Percentiles rank a stretch among this genome's conserved stretches.
These are phyloP conservation scores for Seiridium cupressi DNA, from an alignment of 2,329 filamentous ascomycete genomes.

Conservation along the genomic window DNA sequence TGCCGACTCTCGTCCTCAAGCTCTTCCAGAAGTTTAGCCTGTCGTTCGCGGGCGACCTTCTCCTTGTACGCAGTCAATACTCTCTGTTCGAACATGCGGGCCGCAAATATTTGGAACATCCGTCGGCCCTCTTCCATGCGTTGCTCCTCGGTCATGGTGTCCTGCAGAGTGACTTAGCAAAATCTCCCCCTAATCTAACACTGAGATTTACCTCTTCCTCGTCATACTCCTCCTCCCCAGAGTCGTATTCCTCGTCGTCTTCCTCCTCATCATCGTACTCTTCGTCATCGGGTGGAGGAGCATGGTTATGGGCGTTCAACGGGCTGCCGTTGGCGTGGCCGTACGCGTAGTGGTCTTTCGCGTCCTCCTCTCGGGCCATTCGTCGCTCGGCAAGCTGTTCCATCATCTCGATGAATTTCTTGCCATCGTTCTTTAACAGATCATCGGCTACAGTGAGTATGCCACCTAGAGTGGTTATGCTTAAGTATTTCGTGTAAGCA, in stretches of 20 bases:
- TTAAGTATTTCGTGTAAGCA: slow-evolving; percentile 18
- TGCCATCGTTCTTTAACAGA: slow-evolving; percentile 96
- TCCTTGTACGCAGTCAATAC: slow-evolving; percentile 97
- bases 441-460: slow-evolving; percentile 99
- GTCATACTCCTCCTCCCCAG: slow-evolving; percentile 65
- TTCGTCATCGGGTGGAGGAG: slow-evolving; percentile 71
- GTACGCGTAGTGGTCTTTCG: slow-evolving; percentile 62
- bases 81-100: slow-evolving; percentile 97
- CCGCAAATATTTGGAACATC: slow-evolving; percentile 99
- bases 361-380: slow-evolving; percentile 95
- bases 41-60: slow-evolving; percentile 91
- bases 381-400: slow-evolving; percentile 95
- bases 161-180: slow-evolving; percentile 61
- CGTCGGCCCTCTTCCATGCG: slow-evolving; percentile 97
- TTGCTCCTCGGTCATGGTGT: slow-evolving; percentile 95
- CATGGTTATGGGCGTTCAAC: slow-evolving; percentile 62
- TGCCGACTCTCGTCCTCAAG: slow-evolving; percentile 79
- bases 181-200: slow-evolving; percentile 16
- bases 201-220: slow-evolving; percentile 68
- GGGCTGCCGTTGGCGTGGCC: slow-evolving; percentile 59
- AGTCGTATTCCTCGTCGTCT: slow-evolving; percentile 59
- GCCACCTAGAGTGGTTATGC: slow-evolving; percentile 66
- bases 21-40: slow-evolving; percentile 87
- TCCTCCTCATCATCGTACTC: slow-evolving; percentile 67
- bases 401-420: slow-evolving; percentile 99